A percentile compares a stretch with the other conserved stretches of the same genome.
These are phyloP conservation scores for Fusarium goolgardi DNA, from an alignment of 2,329 filamentous ascomycete genomes.

Conservation along the genomic window DNA sequence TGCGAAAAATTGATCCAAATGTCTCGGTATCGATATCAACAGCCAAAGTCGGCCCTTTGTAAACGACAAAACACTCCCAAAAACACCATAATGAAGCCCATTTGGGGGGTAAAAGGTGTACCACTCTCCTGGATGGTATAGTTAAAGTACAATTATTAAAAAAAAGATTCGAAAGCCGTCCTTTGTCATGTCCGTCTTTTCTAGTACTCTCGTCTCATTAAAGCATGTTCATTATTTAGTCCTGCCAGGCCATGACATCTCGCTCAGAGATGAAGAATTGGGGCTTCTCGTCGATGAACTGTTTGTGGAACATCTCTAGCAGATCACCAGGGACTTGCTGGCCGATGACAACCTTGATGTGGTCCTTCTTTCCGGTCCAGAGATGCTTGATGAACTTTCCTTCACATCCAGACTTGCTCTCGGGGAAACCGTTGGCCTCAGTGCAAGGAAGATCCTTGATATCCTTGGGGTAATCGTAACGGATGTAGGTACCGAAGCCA, in stretches of 20 bases:
- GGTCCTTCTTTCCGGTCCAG: conserved; percentile 56
- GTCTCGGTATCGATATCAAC: conserved; percentile 27
- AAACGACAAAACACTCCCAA: conserved; percentile 42
- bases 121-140: conserved; percentile 42
- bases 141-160: conserved; percentile 46
- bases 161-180: conserved; percentile 40
- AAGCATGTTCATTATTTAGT: conserved; percentile 41
- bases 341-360: conserved; percentile 55
- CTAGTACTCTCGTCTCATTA: conserved; percentile 35
- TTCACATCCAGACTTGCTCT: conserved; percentile 53
- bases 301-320: conserved; percentile 53
- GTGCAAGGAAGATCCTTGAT: conserved; percentile 56
- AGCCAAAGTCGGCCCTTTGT: conserved; percentile 29
- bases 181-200: conserved; percentile 36
- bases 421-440: conserved; percentile 59
- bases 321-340: conserved; percentile 53
- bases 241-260: conserved; percentile 48
- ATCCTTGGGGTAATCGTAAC: conserved; percentile 56
- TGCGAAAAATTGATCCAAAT: conserved; percentile 41
- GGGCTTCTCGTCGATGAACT: conserved; percentile 51
- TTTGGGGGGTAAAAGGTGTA: conserved; percentile 25
- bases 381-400: conserved; percentile 58
- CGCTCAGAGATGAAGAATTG: conserved; percentile 53
- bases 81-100: conserved; percentile 44
- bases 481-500: conserved; percentile 58